phyloP scores from a whole-genome alignment of 2,329 filamentous ascomycete species.

The Stagonosporopsis tanaceti region DNA sequence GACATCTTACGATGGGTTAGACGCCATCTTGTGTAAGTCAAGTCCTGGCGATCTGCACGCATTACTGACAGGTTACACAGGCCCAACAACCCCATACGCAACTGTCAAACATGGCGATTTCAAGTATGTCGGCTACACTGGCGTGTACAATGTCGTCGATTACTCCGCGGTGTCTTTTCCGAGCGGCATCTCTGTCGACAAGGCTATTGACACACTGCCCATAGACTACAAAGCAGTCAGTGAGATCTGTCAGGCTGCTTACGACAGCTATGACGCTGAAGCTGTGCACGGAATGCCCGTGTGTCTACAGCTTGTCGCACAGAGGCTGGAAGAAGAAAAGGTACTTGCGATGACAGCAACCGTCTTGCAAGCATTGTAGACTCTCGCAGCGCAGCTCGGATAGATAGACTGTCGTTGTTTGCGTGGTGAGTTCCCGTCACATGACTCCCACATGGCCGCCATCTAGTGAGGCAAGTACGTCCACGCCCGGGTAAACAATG shows the following conservation, averaged over 20 bases:
- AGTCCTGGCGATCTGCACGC: neutral
- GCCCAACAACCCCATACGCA: constrained; percentile 56
- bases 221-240: constrained; percentile 40
- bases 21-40: constrained; percentile 53
- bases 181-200: constrained; percentile 51
- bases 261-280: constrained; percentile 50
- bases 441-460: neutral
- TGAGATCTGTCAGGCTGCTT: constrained; percentile 51
- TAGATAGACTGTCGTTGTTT: neutral
- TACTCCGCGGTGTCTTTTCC: constrained; percentile 58
- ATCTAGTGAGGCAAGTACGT: neutral
- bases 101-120: constrained; percentile 54
- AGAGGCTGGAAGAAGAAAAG: constrained; percentile 54
- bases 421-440: neutral
- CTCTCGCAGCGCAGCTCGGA: neutral
- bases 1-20: constrained; percentile 51
- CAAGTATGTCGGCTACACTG: constrained; percentile 56
- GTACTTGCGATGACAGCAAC: constrained; percentile 51
- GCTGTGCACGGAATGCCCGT: constrained; percentile 55
- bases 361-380: constrained; percentile 39
- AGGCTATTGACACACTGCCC: constrained; percentile 45
- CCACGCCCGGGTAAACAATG: constrained; percentile 2
- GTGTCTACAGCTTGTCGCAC: constrained; percentile 52
- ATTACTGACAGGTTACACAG: constrained; percentile 24
- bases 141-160: constrained; percentile 59